phyloP scores from a whole-genome alignment of 139 green algal species.

The Micromonas pusilla region DNA sequence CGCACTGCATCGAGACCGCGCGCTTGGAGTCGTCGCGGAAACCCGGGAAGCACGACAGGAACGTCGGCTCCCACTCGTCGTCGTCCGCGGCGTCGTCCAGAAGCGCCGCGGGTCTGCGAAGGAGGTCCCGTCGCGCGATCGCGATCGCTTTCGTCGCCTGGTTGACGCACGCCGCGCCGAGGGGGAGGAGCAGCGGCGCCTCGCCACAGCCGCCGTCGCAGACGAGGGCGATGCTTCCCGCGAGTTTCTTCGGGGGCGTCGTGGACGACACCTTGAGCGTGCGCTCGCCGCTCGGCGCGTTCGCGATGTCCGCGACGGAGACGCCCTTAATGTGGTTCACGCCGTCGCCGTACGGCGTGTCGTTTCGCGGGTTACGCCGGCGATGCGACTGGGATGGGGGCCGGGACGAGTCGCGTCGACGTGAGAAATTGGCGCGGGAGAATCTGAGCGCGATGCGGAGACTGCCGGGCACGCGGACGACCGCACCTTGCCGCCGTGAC shows the following conservation, averaged over 20 bases:
- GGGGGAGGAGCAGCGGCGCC: conserved; percentile 2
- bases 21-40: background rate
- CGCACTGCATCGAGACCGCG: background rate
- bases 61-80: background rate
- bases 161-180: conserved; percentile 20
- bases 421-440: too few species aligned
- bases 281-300: background rate
- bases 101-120: too few species aligned
- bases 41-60: background rate
- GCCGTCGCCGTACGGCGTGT: conserved; percentile 1
- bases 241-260: conserved; percentile 19
- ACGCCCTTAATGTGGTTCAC: background rate
- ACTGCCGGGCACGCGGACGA: too few species aligned
- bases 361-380: background rate
- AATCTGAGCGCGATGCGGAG: too few species aligned
- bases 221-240: conserved; percentile 1
- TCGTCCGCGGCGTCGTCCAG: too few species aligned
- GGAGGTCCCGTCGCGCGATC: conserved; percentile 7
- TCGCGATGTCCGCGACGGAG: conserved; percentile 8
- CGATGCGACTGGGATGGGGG: background rate
- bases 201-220: background rate
- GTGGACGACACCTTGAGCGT: background rate
- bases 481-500: background rate
- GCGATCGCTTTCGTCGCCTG: conserved; percentile 19
- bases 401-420: too few species aligned